Evolutionary conservation across 1,139 yeast genomes (phyloP).

Genomic region (Diutina mesorugosa): DNA sequence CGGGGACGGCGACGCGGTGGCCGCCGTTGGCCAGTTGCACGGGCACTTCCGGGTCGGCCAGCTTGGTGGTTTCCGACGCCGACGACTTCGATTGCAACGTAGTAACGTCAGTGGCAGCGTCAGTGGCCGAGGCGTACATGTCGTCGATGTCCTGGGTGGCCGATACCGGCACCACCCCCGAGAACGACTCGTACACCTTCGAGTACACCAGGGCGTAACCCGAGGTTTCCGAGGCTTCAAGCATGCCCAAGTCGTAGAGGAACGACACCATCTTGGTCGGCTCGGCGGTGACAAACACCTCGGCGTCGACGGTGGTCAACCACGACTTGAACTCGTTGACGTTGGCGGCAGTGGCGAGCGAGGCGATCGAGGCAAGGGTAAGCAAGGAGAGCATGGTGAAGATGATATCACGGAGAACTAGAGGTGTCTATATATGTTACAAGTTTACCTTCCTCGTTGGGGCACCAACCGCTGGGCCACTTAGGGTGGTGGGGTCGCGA

Average conservation of each 20-base stretch:
- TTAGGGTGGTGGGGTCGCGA: neutral
- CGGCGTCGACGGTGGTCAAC: neutral
- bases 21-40: neutral
- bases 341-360: neutral
- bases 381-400: neutral
- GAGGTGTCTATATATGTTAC: too few species aligned
- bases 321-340: neutral
- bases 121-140: neutral
- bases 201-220: neutral
- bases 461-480: neutral
- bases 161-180: neutral
- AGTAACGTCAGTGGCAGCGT: neutral
- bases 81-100: neutral
- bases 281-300: neutral
- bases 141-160: neutral
- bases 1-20: neutral
- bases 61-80: neutral
- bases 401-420: neutral
- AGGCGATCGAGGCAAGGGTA: neutral
- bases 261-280: neutral
- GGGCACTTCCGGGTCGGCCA: neutral
- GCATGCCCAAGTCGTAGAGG: neutral
- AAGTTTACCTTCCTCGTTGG: neutral
- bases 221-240: neutral
- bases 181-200: neutral